Conservation (phyloP, 768 basidiomycete species). For the Podaxis sp. region DNA sequence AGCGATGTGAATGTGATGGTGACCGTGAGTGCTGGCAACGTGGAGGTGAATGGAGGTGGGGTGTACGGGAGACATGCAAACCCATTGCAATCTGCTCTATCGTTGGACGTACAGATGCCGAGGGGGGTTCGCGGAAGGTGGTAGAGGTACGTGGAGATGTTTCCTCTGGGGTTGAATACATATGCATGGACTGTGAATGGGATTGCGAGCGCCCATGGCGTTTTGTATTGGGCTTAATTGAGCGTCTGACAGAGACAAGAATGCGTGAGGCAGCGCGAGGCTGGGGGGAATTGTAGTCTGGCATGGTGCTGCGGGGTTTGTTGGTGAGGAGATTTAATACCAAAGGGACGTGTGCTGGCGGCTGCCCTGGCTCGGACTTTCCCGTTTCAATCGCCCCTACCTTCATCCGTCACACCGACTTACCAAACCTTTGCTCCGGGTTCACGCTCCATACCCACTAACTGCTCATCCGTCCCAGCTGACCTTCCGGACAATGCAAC, state of each 20-base stretch:
- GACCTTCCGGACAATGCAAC: too few species aligned
- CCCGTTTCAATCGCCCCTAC: neutral
- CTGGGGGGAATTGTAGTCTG: conserved; percentile 19
- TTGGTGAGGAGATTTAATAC: neutral
- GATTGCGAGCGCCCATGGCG: conserved; percentile 3
- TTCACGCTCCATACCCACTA: neutral
- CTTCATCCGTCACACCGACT: neutral
- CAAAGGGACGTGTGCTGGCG: neutral
- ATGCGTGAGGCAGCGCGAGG: conserved; percentile 24
- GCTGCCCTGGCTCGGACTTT: conserved; percentile 6
- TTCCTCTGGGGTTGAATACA: conserved; percentile 31
- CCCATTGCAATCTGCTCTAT: conserved; percentile 83
- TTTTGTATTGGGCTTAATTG: conserved; percentile 25
- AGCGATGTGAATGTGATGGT: conserved; percentile 26
- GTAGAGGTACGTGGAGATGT: conserved; percentile 17
- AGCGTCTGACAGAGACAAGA: conserved; percentile 30
- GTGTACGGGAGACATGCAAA: conserved; percentile 73
- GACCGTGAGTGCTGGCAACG: conserved; percentile 27
- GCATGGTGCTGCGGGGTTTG: conserved; percentile 12
- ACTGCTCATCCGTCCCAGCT: too few species aligned
- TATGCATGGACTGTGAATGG: conserved; percentile 23
- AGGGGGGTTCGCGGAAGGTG: conserved; percentile 29
- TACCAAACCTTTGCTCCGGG: neutral
- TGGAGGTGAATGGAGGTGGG: conserved; percentile 56
- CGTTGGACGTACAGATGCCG: conserved; percentile 51